These are phyloP conservation scores for Microcera coccophila DNA, from an alignment of 2,329 filamentous ascomycete species.

Conservation along the genomic window DNA sequence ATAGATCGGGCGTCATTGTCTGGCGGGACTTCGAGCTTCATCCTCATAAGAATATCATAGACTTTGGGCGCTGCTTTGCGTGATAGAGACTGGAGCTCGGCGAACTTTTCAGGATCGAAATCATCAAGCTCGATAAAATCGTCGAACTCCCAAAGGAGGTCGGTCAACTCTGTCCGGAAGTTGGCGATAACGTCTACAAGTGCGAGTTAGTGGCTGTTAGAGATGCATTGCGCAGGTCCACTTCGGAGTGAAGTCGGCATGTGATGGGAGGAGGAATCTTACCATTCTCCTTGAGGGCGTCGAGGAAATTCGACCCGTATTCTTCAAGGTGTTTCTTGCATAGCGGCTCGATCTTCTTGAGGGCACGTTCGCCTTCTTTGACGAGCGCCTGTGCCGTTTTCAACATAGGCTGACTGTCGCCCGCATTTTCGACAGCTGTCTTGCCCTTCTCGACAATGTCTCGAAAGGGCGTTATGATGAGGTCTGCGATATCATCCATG, in stretches of 20 bases:
- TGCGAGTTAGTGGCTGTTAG: conserved; percentile 10
- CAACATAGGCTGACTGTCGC: conserved; percentile 43
- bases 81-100: conserved; percentile 45
- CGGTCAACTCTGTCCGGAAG: conserved; percentile 45
- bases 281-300: conserved; percentile 54
- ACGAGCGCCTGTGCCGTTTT: conserved; percentile 46
- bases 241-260: background rate
- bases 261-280: conserved; percentile 19
- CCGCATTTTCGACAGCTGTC: conserved; percentile 45
- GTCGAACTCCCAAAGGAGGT: conserved; percentile 55
- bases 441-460: conserved; percentile 52
- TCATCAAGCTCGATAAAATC: conserved; percentile 48
- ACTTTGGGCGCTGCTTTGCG: conserved; percentile 48
- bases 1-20: conserved; percentile 27
- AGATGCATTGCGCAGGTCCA: background rate
- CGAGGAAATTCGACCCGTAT: conserved; percentile 47
- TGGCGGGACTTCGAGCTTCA: conserved; percentile 45
- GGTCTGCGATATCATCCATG: conserved; percentile 41
- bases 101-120: conserved; percentile 50
- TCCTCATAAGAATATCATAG: conserved; percentile 48
- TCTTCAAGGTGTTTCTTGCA: conserved; percentile 47
- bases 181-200: conserved; percentile 47
- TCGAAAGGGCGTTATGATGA: conserved; percentile 49
- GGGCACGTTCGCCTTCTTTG: conserved; percentile 46
- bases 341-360: conserved; percentile 50